Evolutionary conservation across 2,329 filamentous ascomycete genomes (phyloP).

Genomic region (Sclerotinia glacialis): DNA sequence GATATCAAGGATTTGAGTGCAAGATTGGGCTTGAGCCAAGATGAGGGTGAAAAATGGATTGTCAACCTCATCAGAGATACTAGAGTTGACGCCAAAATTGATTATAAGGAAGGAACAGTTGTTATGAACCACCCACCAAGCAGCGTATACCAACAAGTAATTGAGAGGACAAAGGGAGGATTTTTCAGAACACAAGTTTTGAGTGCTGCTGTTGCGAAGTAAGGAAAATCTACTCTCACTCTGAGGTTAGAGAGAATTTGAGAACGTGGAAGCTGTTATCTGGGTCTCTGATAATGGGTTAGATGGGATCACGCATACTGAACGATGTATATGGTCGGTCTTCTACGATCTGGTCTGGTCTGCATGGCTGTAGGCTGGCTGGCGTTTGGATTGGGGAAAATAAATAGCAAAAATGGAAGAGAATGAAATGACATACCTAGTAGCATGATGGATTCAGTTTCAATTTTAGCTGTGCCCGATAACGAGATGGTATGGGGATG

Average conservation of each 20-base stretch:
- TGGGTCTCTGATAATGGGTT: constrained; percentile 16
- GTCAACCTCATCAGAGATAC: constrained; percentile 99
- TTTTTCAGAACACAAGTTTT: constrained; percentile 98
- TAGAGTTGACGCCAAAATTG: constrained; percentile 96
- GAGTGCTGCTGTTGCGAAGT: constrained; percentile 47
- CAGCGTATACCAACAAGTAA: constrained; percentile 98
- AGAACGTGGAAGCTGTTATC: constrained; percentile 15
- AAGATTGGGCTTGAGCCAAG: constrained; percentile 84
- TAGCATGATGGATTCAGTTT: not conserved
- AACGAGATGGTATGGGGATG: not conserved
- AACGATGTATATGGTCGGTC: constrained; percentile 14
- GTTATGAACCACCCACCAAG: constrained; percentile 99
- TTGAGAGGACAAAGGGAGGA: constrained; percentile 96
- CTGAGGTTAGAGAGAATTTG: not conserved
- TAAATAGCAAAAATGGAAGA: constrained; percentile 17
- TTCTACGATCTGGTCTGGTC: constrained; percentile 17
- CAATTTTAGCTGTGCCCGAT: not conserved
- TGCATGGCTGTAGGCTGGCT: constrained; percentile 19
- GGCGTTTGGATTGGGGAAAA: constrained; percentile 23
- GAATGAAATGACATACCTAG: constrained; percentile 18
- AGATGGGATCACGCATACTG: constrained; percentile 12
- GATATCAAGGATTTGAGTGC: constrained; percentile 96
- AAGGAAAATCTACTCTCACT: constrained; percentile 21
- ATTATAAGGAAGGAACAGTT: constrained; percentile 97
- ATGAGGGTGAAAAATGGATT: constrained; percentile 99